phyloP scores from a whole-genome alignment of 345 rosid genomes.

The Gossypioides kirkii region DNA sequence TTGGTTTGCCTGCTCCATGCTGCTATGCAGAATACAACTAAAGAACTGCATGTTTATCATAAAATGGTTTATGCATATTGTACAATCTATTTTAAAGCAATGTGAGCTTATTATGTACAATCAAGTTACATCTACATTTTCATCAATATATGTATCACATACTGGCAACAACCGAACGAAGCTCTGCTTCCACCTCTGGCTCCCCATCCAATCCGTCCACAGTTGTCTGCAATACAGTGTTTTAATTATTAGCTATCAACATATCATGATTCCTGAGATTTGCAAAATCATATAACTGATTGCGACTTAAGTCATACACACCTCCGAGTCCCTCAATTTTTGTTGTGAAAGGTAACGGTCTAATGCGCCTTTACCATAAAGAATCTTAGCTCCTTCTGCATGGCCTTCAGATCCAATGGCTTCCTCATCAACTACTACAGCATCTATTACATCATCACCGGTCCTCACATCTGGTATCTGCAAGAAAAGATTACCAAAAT shows the following conservation, averaged over 20 bases:
- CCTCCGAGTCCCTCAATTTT: constrained; percentile 36
- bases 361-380: constrained; percentile 74
- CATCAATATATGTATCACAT: constrained; percentile 43
- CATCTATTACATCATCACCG: constrained; percentile 69
- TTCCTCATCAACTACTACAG: constrained; percentile 82
- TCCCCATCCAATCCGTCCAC: constrained; percentile 57
- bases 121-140: constrained; percentile 34
- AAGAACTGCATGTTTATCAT: neutral
- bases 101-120: constrained; percentile 46
- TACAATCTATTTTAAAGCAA: constrained; percentile 6
- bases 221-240: constrained; percentile 38
- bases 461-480: constrained; percentile 85
- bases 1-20: neutral
- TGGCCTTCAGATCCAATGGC: constrained; percentile 59
- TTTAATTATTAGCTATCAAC: neutral
- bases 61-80: neutral
- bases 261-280: neutral
- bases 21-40: neutral
- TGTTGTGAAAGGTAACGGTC: constrained; percentile 52
- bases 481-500: neutral
- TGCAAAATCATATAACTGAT: neutral
- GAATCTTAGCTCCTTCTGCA: constrained; percentile 73
- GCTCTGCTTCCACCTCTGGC: constrained; percentile 63
- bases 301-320: constrained; percentile 3
- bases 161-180: constrained; percentile 73